Evolutionary conservation across 2,329 filamentous ascomycete species (phyloP).

Genomic region (Nemania sp.): DNA sequence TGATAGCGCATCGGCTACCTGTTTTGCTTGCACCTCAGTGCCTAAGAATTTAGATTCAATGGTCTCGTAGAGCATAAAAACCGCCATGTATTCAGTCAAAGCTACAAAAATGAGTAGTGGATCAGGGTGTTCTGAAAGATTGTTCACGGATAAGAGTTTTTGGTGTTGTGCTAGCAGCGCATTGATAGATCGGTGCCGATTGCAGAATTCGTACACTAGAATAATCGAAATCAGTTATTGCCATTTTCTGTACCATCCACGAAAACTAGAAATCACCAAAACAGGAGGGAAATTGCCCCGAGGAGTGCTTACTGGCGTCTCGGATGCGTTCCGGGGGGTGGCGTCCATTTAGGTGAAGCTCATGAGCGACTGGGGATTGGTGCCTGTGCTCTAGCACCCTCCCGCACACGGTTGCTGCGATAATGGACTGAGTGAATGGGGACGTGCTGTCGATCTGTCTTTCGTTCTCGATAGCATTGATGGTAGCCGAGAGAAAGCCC

Average conservation of each 20-base stretch:
- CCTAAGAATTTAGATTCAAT: constrained; percentile 23
- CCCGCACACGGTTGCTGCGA: constrained; percentile 32
- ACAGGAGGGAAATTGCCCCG: too few relatives aligned
- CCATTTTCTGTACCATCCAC: too few relatives aligned
- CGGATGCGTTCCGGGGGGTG: too few relatives aligned
- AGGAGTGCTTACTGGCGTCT: too few relatives aligned
- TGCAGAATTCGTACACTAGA: constrained; percentile 25
- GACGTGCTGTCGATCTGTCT: constrained; percentile 9
- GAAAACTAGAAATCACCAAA: too few relatives aligned
- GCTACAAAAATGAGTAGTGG: constrained; percentile 23
- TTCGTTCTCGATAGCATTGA: constrained; percentile 18
- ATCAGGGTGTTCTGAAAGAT: constrained; percentile 27
- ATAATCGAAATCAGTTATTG: too few relatives aligned
- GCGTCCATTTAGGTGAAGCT: too few relatives aligned
- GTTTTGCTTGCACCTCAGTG: constrained; percentile 21
- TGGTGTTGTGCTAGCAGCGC: constrained; percentile 14
- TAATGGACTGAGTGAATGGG: constrained; percentile 25
- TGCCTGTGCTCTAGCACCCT: constrained; percentile 31
- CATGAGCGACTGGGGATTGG: too few relatives aligned
- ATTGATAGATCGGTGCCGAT: constrained; percentile 24
- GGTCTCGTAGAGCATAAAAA: constrained; percentile 28
- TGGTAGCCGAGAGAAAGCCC: constrained; percentile 26
- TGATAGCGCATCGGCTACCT: constrained; percentile 19
- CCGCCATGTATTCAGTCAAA: constrained; percentile 21
- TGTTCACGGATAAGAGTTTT: constrained; percentile 1